Evolutionary conservation across 352 stramenopile species (phyloP), one percentile per base, ranked within the genome.

Genomic region (Pythium rishiriense): DNA sequence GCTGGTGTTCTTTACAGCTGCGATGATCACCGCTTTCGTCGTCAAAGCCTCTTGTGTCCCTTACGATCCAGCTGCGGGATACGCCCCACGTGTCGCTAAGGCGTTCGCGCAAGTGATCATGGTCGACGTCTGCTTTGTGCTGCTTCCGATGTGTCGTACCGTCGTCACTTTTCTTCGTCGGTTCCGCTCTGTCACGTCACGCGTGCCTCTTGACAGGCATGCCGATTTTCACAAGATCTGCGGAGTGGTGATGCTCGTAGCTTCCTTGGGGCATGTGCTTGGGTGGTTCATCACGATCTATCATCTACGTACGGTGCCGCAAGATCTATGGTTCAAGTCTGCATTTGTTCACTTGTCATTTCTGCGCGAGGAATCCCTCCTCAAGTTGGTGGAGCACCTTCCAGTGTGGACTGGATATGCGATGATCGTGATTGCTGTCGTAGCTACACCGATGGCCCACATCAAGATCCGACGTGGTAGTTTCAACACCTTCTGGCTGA

Each of bases 161-260:
- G 82, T 93, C 28, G 66, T 93, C 29, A 83, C 79, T 45, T 70
- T 69, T 8, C 56, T 88, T 24, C 79, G 83, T 4, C 75, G 56
- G 6, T 63, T 61, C n/a, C 14, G 33, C 4, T 58, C 35, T 8
- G 69, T 91, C 22, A 72, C 79, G 11, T 73, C 78, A 15, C 62
- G 83, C 26, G 59, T 91, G 7, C 85, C 84, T 4, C 65, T 92
- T 31, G 83, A 90, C 58, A 62, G 83, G 33, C 66, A 88, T 59
- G 83, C 90, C 29, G 76, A 83, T 51, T 92, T 90, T 49, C 81
- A 88, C 70, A 90, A 88, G 68, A 75, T 92, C 67, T 84, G 76
- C n/a, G 83, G 83, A 21, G 60, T 85, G n/a, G 76, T 92, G n/a
- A 66, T 90, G 62, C 57, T 92, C 48, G 52, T 89, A 11, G 79